Base-by-base conservation (phyloP, 495 filamentous ascomycete species). In the Bacidia rubella region DNA sequence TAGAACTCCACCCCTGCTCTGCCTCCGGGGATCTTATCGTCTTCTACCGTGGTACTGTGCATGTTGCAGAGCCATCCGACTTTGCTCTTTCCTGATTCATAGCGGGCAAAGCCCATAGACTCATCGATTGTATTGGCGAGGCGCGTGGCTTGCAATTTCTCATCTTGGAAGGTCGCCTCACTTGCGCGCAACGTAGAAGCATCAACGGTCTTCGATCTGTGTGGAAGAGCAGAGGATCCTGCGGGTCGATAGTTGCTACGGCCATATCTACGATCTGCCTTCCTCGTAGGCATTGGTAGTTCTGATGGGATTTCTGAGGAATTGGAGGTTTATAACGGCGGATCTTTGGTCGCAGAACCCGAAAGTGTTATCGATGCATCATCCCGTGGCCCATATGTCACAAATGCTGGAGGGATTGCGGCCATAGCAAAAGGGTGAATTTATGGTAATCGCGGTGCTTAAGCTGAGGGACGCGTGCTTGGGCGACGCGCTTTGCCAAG, bases 41-140 rank as follows among this genome's bases (percentile, higher is more conserved):
- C 90, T 62, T 93, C 84, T 32, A 97, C 73, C 19, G 77, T 80
- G 0, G 92, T 96, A 39, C 86, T 79, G 62, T 95, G 87, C 73
- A 97, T 86, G 62, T 96, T 97, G 51, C 87, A 86, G 17, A 99
- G 76, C 92, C 92, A 99, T 48, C 92, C 92, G 41, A 85, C 78
- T 54, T 79, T 85, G 64, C 81, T 85, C 65, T 83, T 80, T 47
- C 92, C 93, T 15, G 86, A 80, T 45, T 99, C 92, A 62, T 89
- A 97, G 38, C 92, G 83, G 19, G 81, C 77, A 65, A 99, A 99
- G 20, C 90, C 92, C 78, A 95, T 86, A 25, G 75, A 72, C 64
- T 99, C 92, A 70, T 97, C 92, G 63, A 99, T 99, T 57, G 76
- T 75, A 67, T 95, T 80, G 24, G 86, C 89, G 45, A 95, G 79